Base-by-base conservation (phyloP, 2,329 filamentous ascomycete genomes). In the Stagonosporopsis tanaceti region DNA sequence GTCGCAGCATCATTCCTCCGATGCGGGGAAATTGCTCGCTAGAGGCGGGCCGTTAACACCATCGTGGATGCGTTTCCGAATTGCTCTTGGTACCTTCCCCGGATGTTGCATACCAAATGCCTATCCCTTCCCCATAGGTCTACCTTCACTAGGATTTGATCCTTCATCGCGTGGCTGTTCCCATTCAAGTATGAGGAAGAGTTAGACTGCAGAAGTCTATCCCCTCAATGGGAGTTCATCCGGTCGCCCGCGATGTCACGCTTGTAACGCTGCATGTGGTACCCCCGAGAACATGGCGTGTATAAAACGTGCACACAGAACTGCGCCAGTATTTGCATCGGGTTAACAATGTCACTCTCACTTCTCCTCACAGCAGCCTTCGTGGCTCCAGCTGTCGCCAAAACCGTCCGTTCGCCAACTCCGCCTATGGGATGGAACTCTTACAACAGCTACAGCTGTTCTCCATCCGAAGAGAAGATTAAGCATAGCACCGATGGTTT, bases 401-500 rank as follows among this genome's bases (percentile, higher is more conserved):
- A 47, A 45, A 68, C 53, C 4, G 56, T 64, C 6, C 63, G 65
- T 6, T 71, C 69, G 2, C 56, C 67, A 7, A 71, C 69, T 0
- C 59, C 68, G 60, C 72, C 68, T 0, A 72, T 76, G 67, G 73
- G 84, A 12, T 87, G 84, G 84, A 87, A 87, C 59, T 82, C 80
- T 2, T 87, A 87, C 62, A 88, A 88, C 51, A 76, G 81, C 38
- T 85, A 84, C 68, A 76, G 73, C 47, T 86, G 84, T 65, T 71
- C 71, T 1, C 81, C 81, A 0, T 81, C 75, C 38, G 80, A 85
- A 60, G 70, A 62, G 0, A 81, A 82, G 35, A 80, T 85, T 24
- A 78, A 80, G 39, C 71, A 76, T 2, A 87, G 84, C 54, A 83
- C 84, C 0, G 73, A 84, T 39, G 85, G 82, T 0, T 69, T 88